Base-by-base conservation (phyloP, 2,329 filamentous ascomycete genomes). In the Xylariaceae sp. region DNA sequence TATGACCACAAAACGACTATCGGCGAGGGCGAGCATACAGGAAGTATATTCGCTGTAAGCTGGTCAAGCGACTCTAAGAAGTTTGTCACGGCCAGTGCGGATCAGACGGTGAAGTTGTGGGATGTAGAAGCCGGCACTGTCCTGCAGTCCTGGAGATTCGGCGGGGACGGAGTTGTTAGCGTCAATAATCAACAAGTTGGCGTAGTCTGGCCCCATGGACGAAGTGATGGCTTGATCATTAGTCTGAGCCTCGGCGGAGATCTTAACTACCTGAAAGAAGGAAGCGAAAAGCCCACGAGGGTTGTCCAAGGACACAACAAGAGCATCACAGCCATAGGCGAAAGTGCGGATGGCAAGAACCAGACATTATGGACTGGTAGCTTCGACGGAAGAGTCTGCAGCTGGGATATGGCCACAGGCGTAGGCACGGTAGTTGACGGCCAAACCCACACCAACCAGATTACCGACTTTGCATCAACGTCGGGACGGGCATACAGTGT, bases 61-160 rank as follows among this genome's bases (percentile, higher is more conserved):
- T 99, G 94, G 94, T 84, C 90, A 1, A 84, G 85, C 56, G 92
- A 97, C 70, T 92, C 91, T 21, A 92, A 86, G 68, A 85, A 84
- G 64, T 86, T 99, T 61, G 93, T 90, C 23, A 99, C 94, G 1
- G 91, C 92, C 13, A 96, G 92, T 66, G 93, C 91, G 7, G 94
- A 99, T 70, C 91, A 94, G 75, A 97, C 92, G 0, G 90, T 99
- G 50, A 92, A 92, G 72, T 82, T 97, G 21, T 99, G 94, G 94
- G 92, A 97, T 67, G 86, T 84, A 2, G 91, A 96, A 68, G 80
- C 86, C 11, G 91, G 88, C 27, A 88, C 88, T 68, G 83, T 84
- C 16, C 78, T 87, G 6, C 89, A 95, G 70, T 90, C 84, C 21
- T 99, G 94, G 94, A 83, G 83, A 59, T 83, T 97, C 70, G 92